Base-by-base conservation (phyloP, 2,329 filamentous ascomycete genomes). In the Diaporthe sp. region DNA sequence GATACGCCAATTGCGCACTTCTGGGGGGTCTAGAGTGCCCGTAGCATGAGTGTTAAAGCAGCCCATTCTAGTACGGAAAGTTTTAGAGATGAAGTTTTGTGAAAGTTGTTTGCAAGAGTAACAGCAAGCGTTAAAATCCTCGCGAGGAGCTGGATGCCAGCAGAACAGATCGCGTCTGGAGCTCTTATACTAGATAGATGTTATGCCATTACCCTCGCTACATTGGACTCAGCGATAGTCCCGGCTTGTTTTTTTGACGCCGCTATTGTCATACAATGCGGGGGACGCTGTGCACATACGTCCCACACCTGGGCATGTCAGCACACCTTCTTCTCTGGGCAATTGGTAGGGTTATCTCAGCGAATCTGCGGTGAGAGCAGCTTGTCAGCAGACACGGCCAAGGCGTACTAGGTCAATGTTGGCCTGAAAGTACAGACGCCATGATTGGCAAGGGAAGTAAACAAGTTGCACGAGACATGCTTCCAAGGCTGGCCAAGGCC, bases 31-130 rank as follows among this genome's bases (percentile, higher is more conserved):
- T 1, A 63, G 58, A 44, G 58, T 63, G 37, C 58, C 58, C 9
- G 58, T 63, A 63, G 58, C 58, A 63, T 63, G 58, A 63, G 58
- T 63, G 25, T 63, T 63, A 30, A 63, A 63, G 37, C 58, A 63
- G 58, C 58, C 58, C 58, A 63, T 63, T 44, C 56, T 63, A 63
- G 37, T 44, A 44, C 37, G n/a, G n/a, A 44, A 30, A 30, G 25
- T 63, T 44, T 13, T 30, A 42, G 58, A 19, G 58, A 13, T 30
- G 17, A 63, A 22, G 58, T 27, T 25, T 63, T 63, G 37, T 63
- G 37, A 17, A n/a, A 63, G 17, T 44, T 12, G n/a, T 44, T 63
- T 27, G 58, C 7, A 63, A 63, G 37, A 42, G 4, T 44, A 42
- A 42, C 17, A 42, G 58, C 58, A 44, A 44, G 8, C 7, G 25